These are phyloP conservation scores for Vitis amurensis DNA, from an alignment of 164 flowering plant genomes.

Conservation along the genomic window DNA sequence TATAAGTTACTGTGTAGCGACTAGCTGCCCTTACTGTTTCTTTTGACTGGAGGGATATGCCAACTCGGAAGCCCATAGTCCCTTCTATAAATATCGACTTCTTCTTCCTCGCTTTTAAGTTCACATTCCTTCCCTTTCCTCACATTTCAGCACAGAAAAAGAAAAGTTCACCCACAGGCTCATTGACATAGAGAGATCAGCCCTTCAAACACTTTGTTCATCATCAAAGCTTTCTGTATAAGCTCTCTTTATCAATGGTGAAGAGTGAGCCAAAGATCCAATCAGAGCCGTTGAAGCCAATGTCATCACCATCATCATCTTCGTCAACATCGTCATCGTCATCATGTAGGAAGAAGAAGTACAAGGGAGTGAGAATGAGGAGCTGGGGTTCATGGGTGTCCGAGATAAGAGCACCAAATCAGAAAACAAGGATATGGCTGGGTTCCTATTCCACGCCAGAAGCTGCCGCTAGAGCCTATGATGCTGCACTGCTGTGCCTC, in stretches of 20 bases:
- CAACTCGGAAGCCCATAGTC: background rate
- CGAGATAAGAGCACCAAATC: slow-evolving; percentile 90
- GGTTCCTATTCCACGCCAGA: slow-evolving; percentile 92
- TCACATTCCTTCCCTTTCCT: slow-evolving; percentile 11
- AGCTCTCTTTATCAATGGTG: slow-evolving; percentile 32
- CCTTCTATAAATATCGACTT: slow-evolving; percentile 32
- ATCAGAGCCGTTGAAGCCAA: slow-evolving; percentile 23
- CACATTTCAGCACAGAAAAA: slow-evolving; percentile 2
- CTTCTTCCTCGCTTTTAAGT: slow-evolving; percentile 1
- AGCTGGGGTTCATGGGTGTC: slow-evolving; percentile 99
- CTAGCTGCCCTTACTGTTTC: slow-evolving; percentile 10
- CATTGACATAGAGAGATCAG: too few relatives aligned
- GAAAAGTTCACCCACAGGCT: background rate
- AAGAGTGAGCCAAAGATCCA: slow-evolving; percentile 43
- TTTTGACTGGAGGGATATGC: slow-evolving; percentile 18
- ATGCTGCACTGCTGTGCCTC: slow-evolving; percentile 90
- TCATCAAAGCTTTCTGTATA: background rate
- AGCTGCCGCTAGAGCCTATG: slow-evolving; percentile 97
- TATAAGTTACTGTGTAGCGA: slow-evolving; percentile 15
- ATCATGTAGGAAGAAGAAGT: slow-evolving; percentile 45
- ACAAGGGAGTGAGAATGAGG: slow-evolving; percentile 95
- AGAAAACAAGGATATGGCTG: slow-evolving; percentile 89
- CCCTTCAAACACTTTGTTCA: background rate
- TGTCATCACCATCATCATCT: slow-evolving; percentile 21
- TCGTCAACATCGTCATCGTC: slow-evolving; percentile 8